Evolutionary conservation across 306 rosid genomes (phyloP).

Genomic region (Ceratonia siliqua): DNA sequence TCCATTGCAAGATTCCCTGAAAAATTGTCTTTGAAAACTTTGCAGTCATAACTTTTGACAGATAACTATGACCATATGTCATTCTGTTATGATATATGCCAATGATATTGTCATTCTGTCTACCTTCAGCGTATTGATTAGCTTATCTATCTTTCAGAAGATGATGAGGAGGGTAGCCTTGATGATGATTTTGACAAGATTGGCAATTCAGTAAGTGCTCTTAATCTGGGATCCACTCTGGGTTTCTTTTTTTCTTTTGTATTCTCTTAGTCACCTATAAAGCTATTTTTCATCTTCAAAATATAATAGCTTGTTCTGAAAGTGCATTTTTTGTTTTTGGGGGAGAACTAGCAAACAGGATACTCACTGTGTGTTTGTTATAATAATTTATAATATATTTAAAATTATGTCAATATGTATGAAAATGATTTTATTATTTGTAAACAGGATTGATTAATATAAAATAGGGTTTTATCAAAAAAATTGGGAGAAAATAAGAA

Average conservation of each 20-base stretch:
- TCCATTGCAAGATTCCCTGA: background rate
- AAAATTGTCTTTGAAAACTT: conserved; percentile 18
- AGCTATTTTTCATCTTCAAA: background rate
- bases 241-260: conserved; percentile 13
- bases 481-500: background rate
- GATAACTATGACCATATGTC: background rate
- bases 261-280: background rate
- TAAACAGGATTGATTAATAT: background rate
- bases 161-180: conserved; percentile 82
- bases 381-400: background rate
- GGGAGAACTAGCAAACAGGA: conserved; percentile 1
- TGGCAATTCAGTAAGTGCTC: conserved; percentile 75
- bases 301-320: background rate
- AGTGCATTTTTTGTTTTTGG: background rate
- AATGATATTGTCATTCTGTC: background rate
- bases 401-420: background rate
- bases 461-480: background rate
- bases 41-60: background rate
- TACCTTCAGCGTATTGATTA: conserved; percentile 22
- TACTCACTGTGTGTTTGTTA: conserved; percentile 1
- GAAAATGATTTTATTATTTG: conserved; percentile 6
- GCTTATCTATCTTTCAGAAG: conserved; percentile 62
- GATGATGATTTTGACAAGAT: conserved; percentile 99
- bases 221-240: conserved; percentile 18
- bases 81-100: background rate